Evolutionary conservation across 2,329 filamentous ascomycete genomes (phyloP).

Genomic region (Diaporthe vaccinii): DNA sequence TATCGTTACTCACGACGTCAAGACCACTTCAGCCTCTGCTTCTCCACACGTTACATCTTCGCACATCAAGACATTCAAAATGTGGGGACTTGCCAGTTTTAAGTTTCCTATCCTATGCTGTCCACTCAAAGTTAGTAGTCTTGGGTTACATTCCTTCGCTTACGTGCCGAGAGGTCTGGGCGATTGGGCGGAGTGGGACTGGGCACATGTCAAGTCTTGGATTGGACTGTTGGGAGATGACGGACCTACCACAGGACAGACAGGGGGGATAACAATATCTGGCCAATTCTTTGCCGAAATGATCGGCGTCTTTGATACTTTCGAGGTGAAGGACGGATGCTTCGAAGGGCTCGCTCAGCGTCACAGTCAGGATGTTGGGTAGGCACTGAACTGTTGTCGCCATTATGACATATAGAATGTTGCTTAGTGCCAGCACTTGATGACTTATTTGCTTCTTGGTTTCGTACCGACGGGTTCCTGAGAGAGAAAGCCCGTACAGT

Average conservation of each 20-base stretch:
- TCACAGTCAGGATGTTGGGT: not conserved
- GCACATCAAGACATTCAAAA: not conserved
- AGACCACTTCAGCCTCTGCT: not conserved
- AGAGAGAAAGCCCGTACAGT: not conserved
- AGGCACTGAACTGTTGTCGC: not conserved
- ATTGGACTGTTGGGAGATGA: not conserved
- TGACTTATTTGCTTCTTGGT: no score
- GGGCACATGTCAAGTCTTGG: constrained; percentile 6
- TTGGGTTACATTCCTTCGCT: constrained; percentile 15
- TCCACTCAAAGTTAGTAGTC: not conserved
- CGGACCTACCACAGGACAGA: not conserved
- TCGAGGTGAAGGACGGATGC: not conserved
- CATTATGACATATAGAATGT: not conserved
- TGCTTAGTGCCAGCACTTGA: not conserved
- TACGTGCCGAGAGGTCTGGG: not conserved
- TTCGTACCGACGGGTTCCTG: no score
- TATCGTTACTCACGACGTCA: not conserved
- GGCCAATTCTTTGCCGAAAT: not conserved
- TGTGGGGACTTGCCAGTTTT: not conserved
- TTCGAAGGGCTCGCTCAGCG: not conserved
- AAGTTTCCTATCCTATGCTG: not conserved
- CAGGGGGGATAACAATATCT: not conserved
- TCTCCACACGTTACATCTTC: not conserved
- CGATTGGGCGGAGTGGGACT: not conserved
- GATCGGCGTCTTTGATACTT: no score